These are phyloP conservation scores for Corrigiola litoralis DNA, from an alignment of 179 eudicot genomes.

Conservation along the genomic window DNA sequence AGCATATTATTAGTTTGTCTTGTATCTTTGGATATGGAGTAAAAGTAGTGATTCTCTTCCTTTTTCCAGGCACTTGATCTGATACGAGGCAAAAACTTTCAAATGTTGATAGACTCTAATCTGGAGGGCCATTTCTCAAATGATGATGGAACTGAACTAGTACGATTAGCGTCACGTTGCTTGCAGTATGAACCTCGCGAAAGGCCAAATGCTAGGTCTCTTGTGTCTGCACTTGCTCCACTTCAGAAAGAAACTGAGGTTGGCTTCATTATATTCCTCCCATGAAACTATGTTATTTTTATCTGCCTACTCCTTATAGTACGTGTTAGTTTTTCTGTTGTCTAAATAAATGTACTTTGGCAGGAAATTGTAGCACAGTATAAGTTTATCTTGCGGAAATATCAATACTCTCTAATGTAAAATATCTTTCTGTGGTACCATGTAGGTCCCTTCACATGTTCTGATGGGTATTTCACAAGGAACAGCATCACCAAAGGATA, in stretches of 20 bases:
- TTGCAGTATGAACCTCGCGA: slow-evolving; percentile 89
- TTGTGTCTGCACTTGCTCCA: slow-evolving; percentile 57
- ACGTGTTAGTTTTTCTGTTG: too few relatives aligned
- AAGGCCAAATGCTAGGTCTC: slow-evolving; percentile 72
- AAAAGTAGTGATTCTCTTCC: slow-evolving; percentile 3
- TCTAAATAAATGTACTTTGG: not conserved
- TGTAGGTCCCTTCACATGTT: slow-evolving; percentile 68
- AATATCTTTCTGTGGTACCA: slow-evolving; percentile 13
- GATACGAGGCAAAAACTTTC: slow-evolving; percentile 68
- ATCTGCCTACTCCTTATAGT: not conserved
- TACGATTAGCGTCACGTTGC: slow-evolving; percentile 79
- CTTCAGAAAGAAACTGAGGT: slow-evolving; percentile 89
- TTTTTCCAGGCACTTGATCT: slow-evolving; percentile 78
- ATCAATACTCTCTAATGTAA: not conserved
- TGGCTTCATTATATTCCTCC: not conserved
- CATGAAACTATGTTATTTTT: not conserved
- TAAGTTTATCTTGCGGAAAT: not conserved
- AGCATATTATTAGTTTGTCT: not conserved
- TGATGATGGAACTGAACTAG: slow-evolving; percentile 75
- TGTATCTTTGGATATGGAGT: not conserved
- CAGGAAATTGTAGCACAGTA: not conserved
- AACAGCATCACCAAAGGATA: slow-evolving; percentile 39
- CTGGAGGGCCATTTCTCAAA: slow-evolving; percentile 81
- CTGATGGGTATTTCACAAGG: slow-evolving; percentile 63
- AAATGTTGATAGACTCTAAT: slow-evolving; percentile 73